Conservation (phyloP, 768 basidiomycete species). For the Termitomyces sp. region DNA sequence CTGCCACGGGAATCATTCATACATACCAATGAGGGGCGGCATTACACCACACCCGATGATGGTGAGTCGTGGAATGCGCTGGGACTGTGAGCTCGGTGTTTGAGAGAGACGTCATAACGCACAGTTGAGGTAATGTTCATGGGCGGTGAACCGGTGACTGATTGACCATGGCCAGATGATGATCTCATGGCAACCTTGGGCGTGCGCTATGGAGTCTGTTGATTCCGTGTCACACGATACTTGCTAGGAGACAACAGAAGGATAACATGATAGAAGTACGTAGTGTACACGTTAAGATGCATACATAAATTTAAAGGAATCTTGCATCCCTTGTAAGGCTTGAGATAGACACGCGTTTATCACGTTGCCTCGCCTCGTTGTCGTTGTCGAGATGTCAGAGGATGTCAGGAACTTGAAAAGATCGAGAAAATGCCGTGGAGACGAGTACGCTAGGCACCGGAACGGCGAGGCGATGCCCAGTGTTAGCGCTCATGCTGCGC, state of each 20-base stretch:
- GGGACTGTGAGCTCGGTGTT: no score
- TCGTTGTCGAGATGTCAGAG: background rate
- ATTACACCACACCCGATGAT: constrained; percentile 8
- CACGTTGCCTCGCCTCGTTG: background rate
- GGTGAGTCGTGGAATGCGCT: background rate
- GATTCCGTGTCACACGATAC: background rate
- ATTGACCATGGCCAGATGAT: background rate
- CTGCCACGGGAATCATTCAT: no score
- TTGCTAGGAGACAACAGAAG: background rate
- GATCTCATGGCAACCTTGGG: background rate
- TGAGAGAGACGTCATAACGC: no score
- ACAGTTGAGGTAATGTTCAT: background rate
- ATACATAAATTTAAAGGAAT: background rate
- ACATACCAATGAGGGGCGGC: constrained; percentile 48
- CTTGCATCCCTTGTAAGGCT: background rate
- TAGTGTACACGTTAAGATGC: background rate
- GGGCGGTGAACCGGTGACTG: no score
- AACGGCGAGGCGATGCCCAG: background rate
- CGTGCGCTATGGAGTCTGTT: background rate
- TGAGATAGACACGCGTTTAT: background rate
- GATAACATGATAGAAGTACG: background rate
- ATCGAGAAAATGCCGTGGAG: background rate
- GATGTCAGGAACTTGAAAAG: background rate
- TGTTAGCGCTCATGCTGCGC: background rate
- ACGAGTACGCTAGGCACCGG: background rate